phyloP scores from a whole-genome alignment of 106 monocot genomes.

The Apostasia shenzhenica region DNA sequence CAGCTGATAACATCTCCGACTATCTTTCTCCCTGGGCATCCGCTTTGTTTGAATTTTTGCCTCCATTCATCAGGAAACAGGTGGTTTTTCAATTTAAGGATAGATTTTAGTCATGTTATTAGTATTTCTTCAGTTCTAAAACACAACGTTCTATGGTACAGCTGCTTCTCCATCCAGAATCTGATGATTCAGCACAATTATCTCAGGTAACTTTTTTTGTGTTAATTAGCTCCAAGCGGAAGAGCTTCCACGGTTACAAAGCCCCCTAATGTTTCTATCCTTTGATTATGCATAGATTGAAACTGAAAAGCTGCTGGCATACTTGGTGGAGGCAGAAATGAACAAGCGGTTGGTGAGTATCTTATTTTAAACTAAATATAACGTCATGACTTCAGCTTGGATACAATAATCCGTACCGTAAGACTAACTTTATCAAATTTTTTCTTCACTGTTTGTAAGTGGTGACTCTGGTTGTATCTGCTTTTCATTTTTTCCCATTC shows the following conservation, averaged over 20 bases:
- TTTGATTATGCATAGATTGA: conserved; percentile 47
- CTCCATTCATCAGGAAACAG: conserved; percentile 83
- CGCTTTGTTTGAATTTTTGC: conserved; percentile 88
- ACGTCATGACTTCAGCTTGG: too few species aligned
- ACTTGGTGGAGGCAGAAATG: conserved; percentile 81
- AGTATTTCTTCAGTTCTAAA: neutral
- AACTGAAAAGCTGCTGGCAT: conserved; percentile 84
- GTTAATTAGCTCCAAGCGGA: neutral
- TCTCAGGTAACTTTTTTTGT: conserved; percentile 54
- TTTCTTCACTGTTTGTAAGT: neutral
- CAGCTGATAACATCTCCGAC: conserved; percentile 46
- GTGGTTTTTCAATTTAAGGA: conserved; percentile 14
- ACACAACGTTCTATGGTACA: conserved; percentile 24
- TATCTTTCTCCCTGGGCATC: conserved; percentile 96
- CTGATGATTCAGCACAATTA: conserved; percentile 86
- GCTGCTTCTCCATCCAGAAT: conserved; percentile 88
- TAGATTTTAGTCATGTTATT: neutral
- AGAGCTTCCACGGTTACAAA: too few species aligned
- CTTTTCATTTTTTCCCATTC: neutral
- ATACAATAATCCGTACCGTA: too few species aligned
- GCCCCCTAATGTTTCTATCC: neutral
- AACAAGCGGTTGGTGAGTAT: conserved; percentile 63
- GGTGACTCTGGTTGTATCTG: neutral
- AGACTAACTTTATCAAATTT: neutral
- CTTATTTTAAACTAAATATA: neutral